Conservation (phyloP, 352 stramenopile species). For the Phytophthora vignae region DNA sequence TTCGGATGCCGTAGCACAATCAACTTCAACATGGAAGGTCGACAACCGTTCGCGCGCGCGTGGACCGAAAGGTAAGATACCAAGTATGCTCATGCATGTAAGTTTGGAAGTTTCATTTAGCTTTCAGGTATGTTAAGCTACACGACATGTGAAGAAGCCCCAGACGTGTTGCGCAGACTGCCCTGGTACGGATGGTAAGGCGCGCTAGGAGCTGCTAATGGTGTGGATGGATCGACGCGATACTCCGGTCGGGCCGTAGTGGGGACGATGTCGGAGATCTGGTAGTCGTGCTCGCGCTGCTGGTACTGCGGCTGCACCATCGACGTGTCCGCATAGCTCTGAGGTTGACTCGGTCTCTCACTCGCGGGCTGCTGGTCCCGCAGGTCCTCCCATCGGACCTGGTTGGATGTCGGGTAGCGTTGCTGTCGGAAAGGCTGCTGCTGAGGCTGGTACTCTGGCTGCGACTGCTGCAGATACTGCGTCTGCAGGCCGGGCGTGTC, state of each 20-base stretch:
- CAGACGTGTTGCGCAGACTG: neutral
- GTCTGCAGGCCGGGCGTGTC: conserved; percentile 21
- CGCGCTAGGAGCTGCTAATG: conserved; percentile 6
- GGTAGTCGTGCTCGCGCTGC: conserved; percentile 40
- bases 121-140: conserved; percentile 15
- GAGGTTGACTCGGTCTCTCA: conserved; percentile 8
- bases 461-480: conserved; percentile 19
- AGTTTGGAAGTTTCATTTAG: neutral
- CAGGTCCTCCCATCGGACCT: conserved; percentile 38
- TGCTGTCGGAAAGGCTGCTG: conserved; percentile 28
- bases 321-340: conserved; percentile 29
- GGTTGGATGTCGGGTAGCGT: conserved; percentile 35
- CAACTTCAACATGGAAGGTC: conserved; percentile 16
- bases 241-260: conserved; percentile 23
- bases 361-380: conserved; percentile 16
- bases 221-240: conserved; percentile 10
- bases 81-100: no score
- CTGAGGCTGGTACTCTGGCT: neutral
- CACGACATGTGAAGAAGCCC: conserved; percentile 19
- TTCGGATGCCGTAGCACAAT: neutral
- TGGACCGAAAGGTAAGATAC: neutral
- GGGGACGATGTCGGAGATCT: conserved; percentile 36
- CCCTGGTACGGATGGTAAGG: neutral
- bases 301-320: conserved; percentile 39
- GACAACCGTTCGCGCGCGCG: neutral